These are phyloP conservation scores for Earliella scabrosa DNA, from an alignment of 1,284 basidiomycete genomes.

Conservation along the genomic window DNA sequence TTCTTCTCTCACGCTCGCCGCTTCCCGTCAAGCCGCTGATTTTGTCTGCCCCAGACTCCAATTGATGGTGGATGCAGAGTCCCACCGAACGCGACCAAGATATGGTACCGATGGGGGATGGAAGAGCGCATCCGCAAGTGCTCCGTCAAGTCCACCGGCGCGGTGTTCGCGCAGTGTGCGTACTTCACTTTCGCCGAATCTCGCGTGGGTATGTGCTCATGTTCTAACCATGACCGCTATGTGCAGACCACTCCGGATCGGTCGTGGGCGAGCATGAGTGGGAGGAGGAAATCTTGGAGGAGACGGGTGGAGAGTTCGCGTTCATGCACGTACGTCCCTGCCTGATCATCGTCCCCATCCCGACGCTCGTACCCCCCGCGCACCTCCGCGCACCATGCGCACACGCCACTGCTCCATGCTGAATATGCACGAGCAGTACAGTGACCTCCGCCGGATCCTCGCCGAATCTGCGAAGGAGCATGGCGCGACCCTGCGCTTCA, in stretches of 20 bases:
- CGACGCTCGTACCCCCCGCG: not conserved
- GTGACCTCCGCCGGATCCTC: not conserved
- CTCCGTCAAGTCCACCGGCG: slow-evolving; percentile 15
- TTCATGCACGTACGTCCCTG: slow-evolving; percentile 27
- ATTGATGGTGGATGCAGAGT: slow-evolving; percentile 29
- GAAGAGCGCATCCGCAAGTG: slow-evolving; percentile 26
- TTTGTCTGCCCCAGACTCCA: slow-evolving; percentile 16
- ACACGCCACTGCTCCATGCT: slow-evolving; percentile 20
- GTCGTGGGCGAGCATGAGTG: slow-evolving; percentile 29
- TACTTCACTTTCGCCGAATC: too few species aligned
- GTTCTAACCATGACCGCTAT: not conserved
- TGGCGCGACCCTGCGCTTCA: not conserved
- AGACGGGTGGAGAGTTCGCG: slow-evolving; percentile 33
- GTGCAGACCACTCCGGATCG: slow-evolving; percentile 30
- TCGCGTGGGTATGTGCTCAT: too few species aligned
- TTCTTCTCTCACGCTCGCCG: not conserved
- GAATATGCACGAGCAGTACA: slow-evolving; percentile 22
- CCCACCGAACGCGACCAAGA: slow-evolving; percentile 34
- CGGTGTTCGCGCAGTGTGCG: slow-evolving; percentile 24
- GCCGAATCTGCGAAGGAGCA: not conserved
- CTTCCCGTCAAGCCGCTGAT: not conserved
- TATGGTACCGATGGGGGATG: slow-evolving; percentile 36
- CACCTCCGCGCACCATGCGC: not conserved
- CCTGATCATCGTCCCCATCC: not conserved
- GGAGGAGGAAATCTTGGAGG: slow-evolving; percentile 31